phyloP scores from a whole-genome alignment of 31 red algal genomes.

The Porphyra umbilicalis region DNA sequence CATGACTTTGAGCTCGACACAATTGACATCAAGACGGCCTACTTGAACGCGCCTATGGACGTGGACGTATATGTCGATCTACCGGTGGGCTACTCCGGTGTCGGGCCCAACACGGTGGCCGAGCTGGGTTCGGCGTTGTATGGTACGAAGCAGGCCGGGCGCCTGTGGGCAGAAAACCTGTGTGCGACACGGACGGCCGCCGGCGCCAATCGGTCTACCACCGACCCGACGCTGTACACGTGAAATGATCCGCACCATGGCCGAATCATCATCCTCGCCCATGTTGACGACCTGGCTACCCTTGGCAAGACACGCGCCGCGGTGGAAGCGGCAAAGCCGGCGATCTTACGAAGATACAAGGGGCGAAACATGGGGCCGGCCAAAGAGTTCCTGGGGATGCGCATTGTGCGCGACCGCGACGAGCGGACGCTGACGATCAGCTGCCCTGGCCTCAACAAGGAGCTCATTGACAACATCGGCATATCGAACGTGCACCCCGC shows the following conservation, averaged over 20 bases:
- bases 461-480: no score
- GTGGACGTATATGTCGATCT: slow-evolving; percentile 29
- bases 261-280: not conserved
- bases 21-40: no score
- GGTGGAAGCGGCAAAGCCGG: not conserved
- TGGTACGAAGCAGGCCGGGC: slow-evolving; percentile 29
- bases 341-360: not conserved
- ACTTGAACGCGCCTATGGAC: no score
- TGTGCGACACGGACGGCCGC: not conserved
- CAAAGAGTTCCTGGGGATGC: not conserved
- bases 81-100: slow-evolving; percentile 14
- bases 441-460: no score
- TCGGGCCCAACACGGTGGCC: not conserved
- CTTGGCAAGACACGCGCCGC: not conserved
- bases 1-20: no score
- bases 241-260: not conserved
- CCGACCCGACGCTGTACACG: not conserved
- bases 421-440: not conserved
- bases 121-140: slow-evolving; percentile 10
- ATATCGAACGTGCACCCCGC: no score
- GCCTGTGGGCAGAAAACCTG: slow-evolving; percentile 1
- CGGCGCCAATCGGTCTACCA: not conserved
- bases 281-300: slow-evolving; percentile 26
- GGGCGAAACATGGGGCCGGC: not conserved
- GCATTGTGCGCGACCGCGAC: not conserved